Percentiles rank a stretch among this genome's conserved stretches.
These are phyloP conservation scores for Blepharisma japonicum DNA, from an alignment of 73 alveolate species.

Conservation along the genomic window DNA sequence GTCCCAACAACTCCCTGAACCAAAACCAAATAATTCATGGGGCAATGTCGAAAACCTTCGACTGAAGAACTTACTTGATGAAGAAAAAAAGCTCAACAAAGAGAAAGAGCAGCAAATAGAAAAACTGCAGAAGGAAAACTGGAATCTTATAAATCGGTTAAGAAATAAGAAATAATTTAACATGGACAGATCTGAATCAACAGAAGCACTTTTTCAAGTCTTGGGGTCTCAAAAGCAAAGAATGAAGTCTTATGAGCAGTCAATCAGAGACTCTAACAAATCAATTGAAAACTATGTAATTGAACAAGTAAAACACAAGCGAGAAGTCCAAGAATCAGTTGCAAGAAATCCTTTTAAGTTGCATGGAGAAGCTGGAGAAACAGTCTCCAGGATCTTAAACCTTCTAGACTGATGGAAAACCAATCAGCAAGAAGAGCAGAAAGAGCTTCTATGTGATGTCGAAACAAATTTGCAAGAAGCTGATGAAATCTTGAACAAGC, in stretches of 20 bases:
- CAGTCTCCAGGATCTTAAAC: conserved; percentile 11
- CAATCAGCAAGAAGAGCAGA: neutral
- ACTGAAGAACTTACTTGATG: neutral
- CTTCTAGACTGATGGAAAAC: conserved; percentile 26
- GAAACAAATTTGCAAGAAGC: neutral
- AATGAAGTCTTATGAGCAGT: neutral
- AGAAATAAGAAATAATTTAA: conserved; percentile 13
- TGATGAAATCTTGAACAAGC: neutral
- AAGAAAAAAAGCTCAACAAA: conserved; percentile 2
- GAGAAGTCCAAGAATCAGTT: neutral
- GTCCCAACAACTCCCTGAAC: neutral
- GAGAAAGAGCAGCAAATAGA: neutral
- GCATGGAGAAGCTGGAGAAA: neutral
- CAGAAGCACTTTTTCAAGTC: conserved; percentile 10
- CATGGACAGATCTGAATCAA: conserved; percentile 12
- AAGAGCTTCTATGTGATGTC: neutral
- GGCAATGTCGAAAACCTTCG: conserved; percentile 24
- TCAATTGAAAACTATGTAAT: neutral
- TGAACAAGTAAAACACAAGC: conserved; percentile 12
- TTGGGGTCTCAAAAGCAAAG: conserved; percentile 15
- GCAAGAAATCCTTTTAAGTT: neutral
- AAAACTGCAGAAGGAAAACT: conserved; percentile 26
- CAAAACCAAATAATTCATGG: neutral
- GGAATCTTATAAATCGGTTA: conserved; percentile 23
- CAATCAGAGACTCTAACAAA: neutral